Percentiles rank a stretch among this genome's conserved stretches.
phyloP scores from a whole-genome alignment of 495 filamentous ascomycete genomes.

The Penicillium cinerascens region DNA sequence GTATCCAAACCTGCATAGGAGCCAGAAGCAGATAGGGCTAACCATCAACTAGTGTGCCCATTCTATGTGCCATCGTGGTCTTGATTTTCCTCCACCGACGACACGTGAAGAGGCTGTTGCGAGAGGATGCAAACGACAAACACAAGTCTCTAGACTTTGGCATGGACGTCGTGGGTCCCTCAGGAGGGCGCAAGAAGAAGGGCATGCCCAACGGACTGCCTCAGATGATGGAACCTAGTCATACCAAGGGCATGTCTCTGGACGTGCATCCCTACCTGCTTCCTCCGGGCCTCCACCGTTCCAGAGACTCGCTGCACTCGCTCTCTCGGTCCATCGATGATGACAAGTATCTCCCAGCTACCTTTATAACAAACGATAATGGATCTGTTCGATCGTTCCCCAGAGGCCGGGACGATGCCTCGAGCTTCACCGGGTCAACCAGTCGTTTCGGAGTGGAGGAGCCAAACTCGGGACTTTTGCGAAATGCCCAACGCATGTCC shows the following conservation, averaged over 20 bases:
- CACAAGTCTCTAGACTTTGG: conserved; percentile 95
- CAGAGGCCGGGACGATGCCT: conserved; percentile 54
- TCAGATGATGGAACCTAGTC: conserved; percentile 37
- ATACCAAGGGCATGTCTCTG: conserved; percentile 73
- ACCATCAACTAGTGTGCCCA: conserved; percentile 62
- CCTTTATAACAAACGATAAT: conserved; percentile 55
- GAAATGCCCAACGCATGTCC: conserved; percentile 63
- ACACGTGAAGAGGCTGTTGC: conserved; percentile 65
- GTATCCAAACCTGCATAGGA: neutral
- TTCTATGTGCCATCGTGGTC: conserved; percentile 62
- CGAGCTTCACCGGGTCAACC: conserved; percentile 57
- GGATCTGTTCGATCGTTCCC: conserved; percentile 54
- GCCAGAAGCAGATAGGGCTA: conserved; percentile 2
- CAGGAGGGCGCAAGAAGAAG: conserved; percentile 41
- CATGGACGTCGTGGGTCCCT: conserved; percentile 50
- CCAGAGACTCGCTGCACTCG: conserved; percentile 80
- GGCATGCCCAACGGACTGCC: conserved; percentile 23
- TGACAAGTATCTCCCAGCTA: conserved; percentile 78
- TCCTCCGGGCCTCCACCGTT: conserved; percentile 74
- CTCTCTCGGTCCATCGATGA: conserved; percentile 72
- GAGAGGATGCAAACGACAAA: conserved; percentile 81
- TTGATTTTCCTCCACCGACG: conserved; percentile 75
- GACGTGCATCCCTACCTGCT: conserved; percentile 78
- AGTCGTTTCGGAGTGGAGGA: conserved; percentile 45
- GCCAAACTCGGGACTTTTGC: conserved; percentile 57